Evolutionary conservation across 2,329 filamentous ascomycete species (phyloP).

Genomic region (Escovopsis weberi): DNA sequence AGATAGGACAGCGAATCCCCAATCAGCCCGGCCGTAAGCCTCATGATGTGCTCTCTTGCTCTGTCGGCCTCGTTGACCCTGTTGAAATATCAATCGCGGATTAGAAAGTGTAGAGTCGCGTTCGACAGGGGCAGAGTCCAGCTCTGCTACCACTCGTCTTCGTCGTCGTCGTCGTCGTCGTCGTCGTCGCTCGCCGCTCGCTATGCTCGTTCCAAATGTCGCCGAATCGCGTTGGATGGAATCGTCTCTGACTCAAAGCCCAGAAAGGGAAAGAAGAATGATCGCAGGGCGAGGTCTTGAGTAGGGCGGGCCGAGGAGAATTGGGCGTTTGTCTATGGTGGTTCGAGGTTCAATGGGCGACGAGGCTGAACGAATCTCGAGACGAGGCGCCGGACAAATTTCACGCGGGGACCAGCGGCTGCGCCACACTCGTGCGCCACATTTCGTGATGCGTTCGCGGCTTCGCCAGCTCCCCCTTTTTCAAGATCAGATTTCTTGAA

Average conservation of each 20-base stretch:
- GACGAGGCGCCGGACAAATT: conserved; percentile 20
- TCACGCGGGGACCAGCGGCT: conserved; percentile 5
- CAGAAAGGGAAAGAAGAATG: no score
- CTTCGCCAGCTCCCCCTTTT: neutral
- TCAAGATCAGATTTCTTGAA: no score
- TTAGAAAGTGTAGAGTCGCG: neutral
- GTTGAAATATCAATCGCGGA: neutral
- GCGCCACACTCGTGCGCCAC: conserved; percentile 3
- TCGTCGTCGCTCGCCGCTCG: no score
- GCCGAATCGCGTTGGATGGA: no score
- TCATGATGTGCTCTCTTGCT: conserved; percentile 45
- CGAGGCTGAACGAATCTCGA: conserved; percentile 16
- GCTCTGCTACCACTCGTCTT: neutral
- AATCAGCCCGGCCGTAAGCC: conserved; percentile 91
- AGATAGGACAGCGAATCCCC: conserved; percentile 91
- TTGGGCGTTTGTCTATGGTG: neutral
- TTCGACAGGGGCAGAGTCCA: no score
- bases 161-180: no score
- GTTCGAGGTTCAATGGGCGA: neutral
- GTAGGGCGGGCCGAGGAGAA: no score
- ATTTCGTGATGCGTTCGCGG: neutral
- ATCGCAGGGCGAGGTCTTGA: no score
- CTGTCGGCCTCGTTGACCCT: neutral
- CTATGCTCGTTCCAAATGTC: no score
- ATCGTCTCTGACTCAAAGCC: no score